These are phyloP conservation scores for Termitomyces bulborhizus DNA, from an alignment of 768 basidiomycete species.

Conservation along the genomic window DNA sequence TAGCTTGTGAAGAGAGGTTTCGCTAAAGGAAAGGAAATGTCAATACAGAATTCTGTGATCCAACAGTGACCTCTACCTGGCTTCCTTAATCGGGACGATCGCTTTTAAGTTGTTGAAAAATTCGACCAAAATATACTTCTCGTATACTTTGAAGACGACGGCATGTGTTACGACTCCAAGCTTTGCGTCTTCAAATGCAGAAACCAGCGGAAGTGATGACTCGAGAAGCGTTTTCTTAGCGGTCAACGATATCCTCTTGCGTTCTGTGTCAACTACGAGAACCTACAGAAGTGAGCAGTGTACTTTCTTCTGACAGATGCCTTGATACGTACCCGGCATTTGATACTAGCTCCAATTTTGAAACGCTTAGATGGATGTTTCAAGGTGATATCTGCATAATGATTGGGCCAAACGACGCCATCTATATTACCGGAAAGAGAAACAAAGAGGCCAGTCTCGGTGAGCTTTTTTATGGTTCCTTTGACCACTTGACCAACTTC, in stretches of 20 bases:
- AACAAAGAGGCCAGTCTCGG: conserved; percentile 77
- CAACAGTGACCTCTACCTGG: conserved; percentile 46
- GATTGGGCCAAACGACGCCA: conserved; percentile 90
- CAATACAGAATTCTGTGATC: neutral
- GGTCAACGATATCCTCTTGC: conserved; percentile 79
- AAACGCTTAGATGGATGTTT: conserved; percentile 92
- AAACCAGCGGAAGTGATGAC: conserved; percentile 66
- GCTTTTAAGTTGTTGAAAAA: conserved; percentile 89
- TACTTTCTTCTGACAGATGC: neutral
- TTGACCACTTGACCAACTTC: conserved; percentile 82
- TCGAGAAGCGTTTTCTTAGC: conserved; percentile 89
- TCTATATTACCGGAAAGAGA: conserved; percentile 84
- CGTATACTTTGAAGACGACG: conserved; percentile 76
- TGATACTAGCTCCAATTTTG: conserved; percentile 75
- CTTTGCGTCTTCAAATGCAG: conserved; percentile 59
- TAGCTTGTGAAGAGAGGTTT: conserved; percentile 51
- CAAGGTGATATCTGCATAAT: conserved; percentile 91
- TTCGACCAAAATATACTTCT: conserved; percentile 79
- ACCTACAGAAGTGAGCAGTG: conserved; percentile 40
- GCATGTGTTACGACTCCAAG: conserved; percentile 73
- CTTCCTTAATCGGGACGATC: conserved; percentile 72
- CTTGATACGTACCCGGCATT: conserved; percentile 63
- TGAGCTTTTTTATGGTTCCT: conserved; percentile 82
- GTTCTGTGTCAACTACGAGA: conserved; percentile 73
- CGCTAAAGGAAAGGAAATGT: conserved; percentile 37